Evolutionary conservation across 2,329 filamentous ascomycete species (phyloP).

Genomic region (Cladosporium cucumerinum): DNA sequence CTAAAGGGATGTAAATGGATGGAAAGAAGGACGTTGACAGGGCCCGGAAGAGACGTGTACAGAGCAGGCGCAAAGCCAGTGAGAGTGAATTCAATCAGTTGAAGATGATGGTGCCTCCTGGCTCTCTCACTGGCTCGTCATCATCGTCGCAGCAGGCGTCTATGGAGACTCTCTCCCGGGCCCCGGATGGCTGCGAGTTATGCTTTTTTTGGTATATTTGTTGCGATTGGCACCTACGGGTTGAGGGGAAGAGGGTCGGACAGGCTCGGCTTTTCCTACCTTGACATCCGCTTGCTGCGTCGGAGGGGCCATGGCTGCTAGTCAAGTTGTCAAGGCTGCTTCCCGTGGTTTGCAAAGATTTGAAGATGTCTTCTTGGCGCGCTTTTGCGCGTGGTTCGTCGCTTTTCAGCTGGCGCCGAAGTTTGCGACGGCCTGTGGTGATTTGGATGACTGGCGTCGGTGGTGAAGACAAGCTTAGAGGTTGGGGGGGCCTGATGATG

Average conservation of each 20-base stretch:
- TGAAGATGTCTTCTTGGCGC: slow-evolving; percentile 2
- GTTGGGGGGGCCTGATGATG: slow-evolving; percentile 19
- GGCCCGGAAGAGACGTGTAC: not conserved
- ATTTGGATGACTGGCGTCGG: not conserved
- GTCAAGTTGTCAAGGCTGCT: slow-evolving; percentile 6
- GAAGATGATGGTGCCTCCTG: not conserved
- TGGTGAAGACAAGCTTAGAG: slow-evolving; percentile 4
- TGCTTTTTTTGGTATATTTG: slow-evolving; percentile 1
- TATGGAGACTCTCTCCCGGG: slow-evolving; percentile 1
- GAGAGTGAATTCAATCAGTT: not conserved
- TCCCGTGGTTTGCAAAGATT: not conserved
- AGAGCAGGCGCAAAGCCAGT: not conserved
- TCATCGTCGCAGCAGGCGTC: not conserved
- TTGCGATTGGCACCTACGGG: slow-evolving; percentile 14
- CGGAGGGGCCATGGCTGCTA: slow-evolving; percentile 24
- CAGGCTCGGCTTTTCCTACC: slow-evolving; percentile 22
- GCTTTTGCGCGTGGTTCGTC: not conserved
- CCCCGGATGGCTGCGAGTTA: not conserved
- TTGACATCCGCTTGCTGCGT: slow-evolving; percentile 23
- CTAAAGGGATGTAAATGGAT: not conserved
- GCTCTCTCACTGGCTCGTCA: not conserved
- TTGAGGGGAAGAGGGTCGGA: slow-evolving; percentile 17
- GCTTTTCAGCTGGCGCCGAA: not conserved
- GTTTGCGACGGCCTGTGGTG: not conserved
- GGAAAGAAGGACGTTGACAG: not conserved